Evolutionary conservation across 164 flowering plant genomes (phyloP).

Genomic region (Litsea cubeba): DNA sequence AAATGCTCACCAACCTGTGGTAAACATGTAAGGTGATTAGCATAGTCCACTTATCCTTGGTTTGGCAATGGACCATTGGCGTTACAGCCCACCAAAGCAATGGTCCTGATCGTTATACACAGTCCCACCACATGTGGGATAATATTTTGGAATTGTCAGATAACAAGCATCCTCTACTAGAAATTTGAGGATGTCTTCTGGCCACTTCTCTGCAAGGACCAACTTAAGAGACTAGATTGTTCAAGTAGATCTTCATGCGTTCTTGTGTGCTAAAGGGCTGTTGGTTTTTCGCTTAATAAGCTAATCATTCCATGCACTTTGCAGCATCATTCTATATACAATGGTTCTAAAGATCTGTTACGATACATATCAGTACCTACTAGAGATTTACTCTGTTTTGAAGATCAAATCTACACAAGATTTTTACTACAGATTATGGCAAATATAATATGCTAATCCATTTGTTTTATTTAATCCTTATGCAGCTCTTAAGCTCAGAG

Average conservation of each 20-base stretch:
- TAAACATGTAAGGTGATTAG: too few relatives aligned
- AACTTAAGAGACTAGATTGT: background rate
- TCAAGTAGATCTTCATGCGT: background rate
- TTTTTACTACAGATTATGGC: background rate
- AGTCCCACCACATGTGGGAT: too few relatives aligned
- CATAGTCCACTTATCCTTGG: too few relatives aligned
- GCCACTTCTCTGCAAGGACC: background rate
- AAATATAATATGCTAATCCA: constrained; percentile 1
- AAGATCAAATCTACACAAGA: background rate
- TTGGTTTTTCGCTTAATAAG: too few relatives aligned
- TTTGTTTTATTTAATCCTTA: background rate
- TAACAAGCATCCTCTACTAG: too few relatives aligned
- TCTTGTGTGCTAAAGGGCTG: background rate
- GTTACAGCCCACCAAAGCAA: too few relatives aligned
- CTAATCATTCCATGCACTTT: background rate
- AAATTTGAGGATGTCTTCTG: background rate
- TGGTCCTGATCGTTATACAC: too few relatives aligned
- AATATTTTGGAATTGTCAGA: too few relatives aligned
- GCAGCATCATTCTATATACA: background rate
- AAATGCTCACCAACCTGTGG: too few relatives aligned
- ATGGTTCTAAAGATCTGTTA: background rate
- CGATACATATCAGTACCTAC: background rate
- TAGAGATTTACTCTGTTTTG: background rate
- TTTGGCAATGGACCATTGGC: too few relatives aligned
- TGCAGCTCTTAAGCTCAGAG: constrained; percentile 86